Base-by-base conservation (phyloP, 768 basidiomycete genomes). In the Kondoa subrosea region DNA sequence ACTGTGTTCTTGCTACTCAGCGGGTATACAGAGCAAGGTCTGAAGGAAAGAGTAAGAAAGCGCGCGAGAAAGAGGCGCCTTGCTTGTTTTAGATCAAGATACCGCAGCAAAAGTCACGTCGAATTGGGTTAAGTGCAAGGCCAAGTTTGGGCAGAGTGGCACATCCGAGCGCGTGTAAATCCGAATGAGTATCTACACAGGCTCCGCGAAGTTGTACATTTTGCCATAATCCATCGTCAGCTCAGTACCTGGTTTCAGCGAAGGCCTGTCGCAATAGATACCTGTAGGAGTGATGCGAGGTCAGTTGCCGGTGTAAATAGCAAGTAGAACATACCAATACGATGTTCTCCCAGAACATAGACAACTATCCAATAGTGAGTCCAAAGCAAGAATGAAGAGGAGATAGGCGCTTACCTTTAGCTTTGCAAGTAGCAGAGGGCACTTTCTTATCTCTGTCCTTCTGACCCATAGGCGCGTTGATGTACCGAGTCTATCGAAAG, bases 291-390 rank as follows among this genome's bases (percentile, higher is more conserved):
- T n/a, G n/a, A n/a, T n/a, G n/a, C n/a, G n/a, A n/a, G n/a, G n/a
- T n/a, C n/a, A n/a, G n/a, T n/a, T n/a, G n/a, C n/a, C n/a, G n/a
- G n/a, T n/a, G n/a, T n/a, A n/a, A n/a, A n/a, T n/a, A n/a, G 21
- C 40, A 21, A 50, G 40, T 50, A 50, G 25, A 25, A 59, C 61
- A 3, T 30, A 63, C 61, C 61, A 33, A 63, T 63, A 8, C 61
- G 61, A 63, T 63, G 61, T 33, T 63, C 61, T n/a, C 61, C 61
- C 16, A 63, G 61, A 3, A 63, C 61, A 63, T 63, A 63, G 29
- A 63, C 15, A 12, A 63, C 30, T 27, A 12, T 27, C 3, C 16
- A 63, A 16, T 27, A 21, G 34, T 60, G 14, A 60, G 30, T 50
- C 40, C 21, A 12, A 27, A 8, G 29, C 25, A 25, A 8, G 8